phyloP scores from a whole-genome alignment of 2,329 filamentous ascomycete genomes.

The Ploettnerulaceae sp. region DNA sequence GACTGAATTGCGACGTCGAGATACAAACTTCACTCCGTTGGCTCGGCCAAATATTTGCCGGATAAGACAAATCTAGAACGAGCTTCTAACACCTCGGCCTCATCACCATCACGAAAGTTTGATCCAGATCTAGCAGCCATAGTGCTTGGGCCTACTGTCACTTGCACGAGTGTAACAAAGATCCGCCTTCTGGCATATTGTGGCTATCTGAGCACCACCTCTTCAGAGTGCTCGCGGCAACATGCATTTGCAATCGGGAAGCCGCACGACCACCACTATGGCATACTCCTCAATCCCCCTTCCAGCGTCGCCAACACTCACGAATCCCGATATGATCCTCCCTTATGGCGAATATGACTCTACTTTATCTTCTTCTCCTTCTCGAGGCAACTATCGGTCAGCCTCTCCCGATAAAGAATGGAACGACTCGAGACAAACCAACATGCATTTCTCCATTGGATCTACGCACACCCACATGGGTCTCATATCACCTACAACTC shows the following conservation, averaged over 20 bases:
- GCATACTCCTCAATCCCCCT: constrained; percentile 40
- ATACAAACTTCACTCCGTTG: too few species aligned
- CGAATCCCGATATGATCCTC: constrained; percentile 92
- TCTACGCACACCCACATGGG: constrained; percentile 42
- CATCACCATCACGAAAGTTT: too few species aligned
- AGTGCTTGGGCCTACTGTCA: too few species aligned
- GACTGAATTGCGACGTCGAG: too few species aligned
- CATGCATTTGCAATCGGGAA: constrained; percentile 28
- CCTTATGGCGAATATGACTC: constrained; percentile 59
- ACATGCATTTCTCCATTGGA: constrained; percentile 31
- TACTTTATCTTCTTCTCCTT: constrained; percentile 46
- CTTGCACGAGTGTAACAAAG: too few species aligned
- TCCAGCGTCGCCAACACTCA: constrained; percentile 78
- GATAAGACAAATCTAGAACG: too few species aligned
- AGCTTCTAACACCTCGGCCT: too few species aligned
- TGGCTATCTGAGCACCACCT: too few species aligned
- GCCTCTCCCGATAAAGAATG: constrained; percentile 38
- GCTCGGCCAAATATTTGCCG: too few species aligned
- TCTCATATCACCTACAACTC: constrained; percentile 49
- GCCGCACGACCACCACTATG: constrained; percentile 26
- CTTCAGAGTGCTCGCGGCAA: constrained; percentile 21
- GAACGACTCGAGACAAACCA: constrained; percentile 25
- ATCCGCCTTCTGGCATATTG: too few species aligned
- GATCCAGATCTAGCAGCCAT: too few species aligned
- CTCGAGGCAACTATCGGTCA: constrained; percentile 32